A percentile compares a stretch with the other conserved stretches of the same genome.
These are phyloP conservation scores for Boletus speciosus DNA, from an alignment of 768 basidiomycete genomes.

Conservation along the genomic window DNA sequence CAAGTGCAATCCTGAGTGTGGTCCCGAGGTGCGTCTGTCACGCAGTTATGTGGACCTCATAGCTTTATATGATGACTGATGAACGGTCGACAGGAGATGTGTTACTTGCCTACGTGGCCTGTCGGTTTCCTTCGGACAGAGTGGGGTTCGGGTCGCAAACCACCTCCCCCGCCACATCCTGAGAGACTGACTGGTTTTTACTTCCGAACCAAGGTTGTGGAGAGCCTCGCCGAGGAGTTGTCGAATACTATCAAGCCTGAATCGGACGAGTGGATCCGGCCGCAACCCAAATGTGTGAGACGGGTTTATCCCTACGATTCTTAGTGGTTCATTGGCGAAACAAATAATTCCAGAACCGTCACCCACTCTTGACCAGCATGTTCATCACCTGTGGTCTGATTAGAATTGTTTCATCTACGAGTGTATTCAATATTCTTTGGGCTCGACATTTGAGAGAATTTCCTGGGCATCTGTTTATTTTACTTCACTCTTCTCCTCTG, in stretches of 20 bases:
- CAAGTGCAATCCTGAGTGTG: conserved; percentile 45
- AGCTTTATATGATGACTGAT: not conserved
- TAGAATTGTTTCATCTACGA: too few species aligned
- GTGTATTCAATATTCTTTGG: too few species aligned
- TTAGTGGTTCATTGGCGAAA: not conserved
- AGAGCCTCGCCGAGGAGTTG: not conserved
- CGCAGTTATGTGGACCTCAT: not conserved
- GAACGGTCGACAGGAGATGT: conserved; percentile 17
- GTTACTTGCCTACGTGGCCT: conserved; percentile 28
- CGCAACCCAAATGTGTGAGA: conserved; percentile 21
- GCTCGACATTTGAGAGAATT: too few species aligned
- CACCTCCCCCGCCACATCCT: not conserved
- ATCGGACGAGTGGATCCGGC: conserved; percentile 17
- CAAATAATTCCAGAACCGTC: too few species aligned
- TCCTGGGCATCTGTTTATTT: not conserved
- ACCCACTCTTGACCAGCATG: not conserved
- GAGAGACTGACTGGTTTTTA: not conserved
- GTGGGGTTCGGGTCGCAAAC: not conserved
- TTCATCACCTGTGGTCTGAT: not conserved
- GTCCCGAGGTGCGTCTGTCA: conserved; percentile 37
- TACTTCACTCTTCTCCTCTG: not conserved
- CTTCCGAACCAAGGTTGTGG: not conserved
- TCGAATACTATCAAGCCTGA: not conserved
- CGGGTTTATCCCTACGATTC: conserved; percentile 6
- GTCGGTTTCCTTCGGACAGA: conserved; percentile 5